phyloP scores from a whole-genome alignment of 163 green algal genomes.

The Trebouxia gelatinosa region DNA sequence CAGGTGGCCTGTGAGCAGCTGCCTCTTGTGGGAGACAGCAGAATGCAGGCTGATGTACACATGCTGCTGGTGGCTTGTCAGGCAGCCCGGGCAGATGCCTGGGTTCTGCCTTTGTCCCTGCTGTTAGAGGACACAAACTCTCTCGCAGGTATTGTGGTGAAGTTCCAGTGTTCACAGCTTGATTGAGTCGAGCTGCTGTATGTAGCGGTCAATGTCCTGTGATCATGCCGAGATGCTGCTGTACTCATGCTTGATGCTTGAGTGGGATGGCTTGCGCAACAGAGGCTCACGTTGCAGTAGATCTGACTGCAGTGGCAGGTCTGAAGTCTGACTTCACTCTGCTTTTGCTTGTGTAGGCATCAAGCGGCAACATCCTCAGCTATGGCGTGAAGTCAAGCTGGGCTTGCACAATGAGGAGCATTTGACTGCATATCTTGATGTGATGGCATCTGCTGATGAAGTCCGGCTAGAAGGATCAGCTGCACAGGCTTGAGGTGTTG shows the following conservation, averaged over 20 bases:
- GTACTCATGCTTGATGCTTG: neutral
- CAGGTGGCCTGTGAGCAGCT: constrained; percentile 33
- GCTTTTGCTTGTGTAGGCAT: neutral
- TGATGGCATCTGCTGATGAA: constrained; percentile 25
- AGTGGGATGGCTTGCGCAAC: neutral
- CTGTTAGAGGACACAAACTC: constrained; percentile 21
- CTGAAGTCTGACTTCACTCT: neutral
- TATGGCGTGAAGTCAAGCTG: constrained; percentile 26
- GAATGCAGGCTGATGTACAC: constrained; percentile 13
- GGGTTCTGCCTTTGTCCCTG: constrained; percentile 32
- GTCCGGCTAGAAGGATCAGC: neutral
- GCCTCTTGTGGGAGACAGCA: constrained; percentile 24
- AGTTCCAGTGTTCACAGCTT: too few species aligned
- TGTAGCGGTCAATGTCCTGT: too few species aligned
- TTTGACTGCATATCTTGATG: constrained; percentile 8
- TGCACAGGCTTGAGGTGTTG: neutral
- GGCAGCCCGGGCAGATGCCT: constrained; percentile 8
- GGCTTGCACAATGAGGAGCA: constrained; percentile 19
- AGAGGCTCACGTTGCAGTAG: neutral
- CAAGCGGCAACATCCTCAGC: constrained; percentile 12
- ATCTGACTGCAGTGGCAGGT: neutral
- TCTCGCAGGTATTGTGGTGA: constrained; percentile 17
- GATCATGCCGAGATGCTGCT: neutral
- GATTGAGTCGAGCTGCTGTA: too few species aligned
- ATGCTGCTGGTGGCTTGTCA: constrained; percentile 36